These are phyloP conservation scores for Pichia ethanolica DNA, from an alignment of 805 yeast species.

Conservation along the genomic window DNA sequence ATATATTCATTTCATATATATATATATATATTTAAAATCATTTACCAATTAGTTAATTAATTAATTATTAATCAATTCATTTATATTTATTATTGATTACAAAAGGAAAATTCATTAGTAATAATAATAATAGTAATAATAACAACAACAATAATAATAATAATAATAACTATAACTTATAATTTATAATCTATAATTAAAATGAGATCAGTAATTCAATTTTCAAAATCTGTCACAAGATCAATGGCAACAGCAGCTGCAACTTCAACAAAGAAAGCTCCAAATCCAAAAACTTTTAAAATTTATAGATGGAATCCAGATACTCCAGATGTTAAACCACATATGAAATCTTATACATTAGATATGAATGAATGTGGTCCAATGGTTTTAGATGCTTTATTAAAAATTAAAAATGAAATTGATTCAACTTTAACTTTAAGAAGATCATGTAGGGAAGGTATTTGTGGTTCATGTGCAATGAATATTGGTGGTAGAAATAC, in stretches of 20 bases:
- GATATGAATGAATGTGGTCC: constrained; percentile 94
- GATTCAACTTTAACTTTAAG: constrained; percentile 93
- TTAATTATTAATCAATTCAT: no score
- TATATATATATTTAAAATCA: no score
- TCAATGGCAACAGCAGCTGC: constrained; percentile 50
- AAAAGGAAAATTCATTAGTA: no score
- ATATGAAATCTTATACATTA: constrained; percentile 71
- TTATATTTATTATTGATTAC: no score
- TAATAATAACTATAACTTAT: not conserved
- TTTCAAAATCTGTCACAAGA: constrained; percentile 19
- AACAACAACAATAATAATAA: no score
- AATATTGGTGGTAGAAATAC: constrained; percentile 97
- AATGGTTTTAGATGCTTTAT: constrained; percentile 91
- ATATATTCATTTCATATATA: no score
- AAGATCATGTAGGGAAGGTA: constrained; percentile 98
- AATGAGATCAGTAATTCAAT: constrained; percentile 1
- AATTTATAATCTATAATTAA: constrained; percentile 1
- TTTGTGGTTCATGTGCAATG: constrained; percentile 99
- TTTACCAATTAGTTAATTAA: no score
- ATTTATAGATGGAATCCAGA: constrained; percentile 99
- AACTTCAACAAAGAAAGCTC: constrained; percentile 50
- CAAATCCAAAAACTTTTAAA: constrained; percentile 74
- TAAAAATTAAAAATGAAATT: constrained; percentile 94
- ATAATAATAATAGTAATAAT: no score
- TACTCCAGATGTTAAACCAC: constrained; percentile 86